These are phyloP conservation scores for Gamarada debralockiae DNA, from an alignment of 495 filamentous ascomycete species.

Conservation along the genomic window DNA sequence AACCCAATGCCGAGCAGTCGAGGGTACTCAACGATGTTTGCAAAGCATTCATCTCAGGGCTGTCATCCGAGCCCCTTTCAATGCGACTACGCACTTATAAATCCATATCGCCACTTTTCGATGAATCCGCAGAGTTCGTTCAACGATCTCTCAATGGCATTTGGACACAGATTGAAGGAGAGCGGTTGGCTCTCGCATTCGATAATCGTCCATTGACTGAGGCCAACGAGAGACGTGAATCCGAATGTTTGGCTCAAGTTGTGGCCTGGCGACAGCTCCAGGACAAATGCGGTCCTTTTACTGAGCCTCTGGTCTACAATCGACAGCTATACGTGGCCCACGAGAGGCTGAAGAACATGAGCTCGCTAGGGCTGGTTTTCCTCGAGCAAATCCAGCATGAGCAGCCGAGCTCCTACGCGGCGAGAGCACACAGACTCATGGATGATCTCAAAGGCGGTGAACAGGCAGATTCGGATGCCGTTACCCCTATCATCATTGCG, in stretches of 20 bases:
- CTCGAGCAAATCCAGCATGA: constrained; percentile 44
- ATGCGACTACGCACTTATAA: constrained; percentile 32
- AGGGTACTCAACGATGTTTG: constrained; percentile 41
- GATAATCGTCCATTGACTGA: constrained; percentile 34
- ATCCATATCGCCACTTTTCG: constrained; percentile 31
- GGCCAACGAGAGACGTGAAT: constrained; percentile 30
- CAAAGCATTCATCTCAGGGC: constrained; percentile 44
- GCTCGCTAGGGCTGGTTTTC: constrained; percentile 41
- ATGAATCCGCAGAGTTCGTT: constrained; percentile 15
- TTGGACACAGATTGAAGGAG: constrained; percentile 46
- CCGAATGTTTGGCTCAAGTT: constrained; percentile 28
- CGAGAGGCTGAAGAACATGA: constrained; percentile 40
- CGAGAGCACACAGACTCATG: constrained; percentile 34
- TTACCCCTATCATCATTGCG: constrained; percentile 21
- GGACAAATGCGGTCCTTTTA: constrained; percentile 26
- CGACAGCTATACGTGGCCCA: constrained; percentile 37
- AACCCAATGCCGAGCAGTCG: constrained; percentile 35
- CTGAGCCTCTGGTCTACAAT: constrained; percentile 40
- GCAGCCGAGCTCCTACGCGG: constrained; percentile 36
- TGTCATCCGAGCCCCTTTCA: constrained; percentile 36
- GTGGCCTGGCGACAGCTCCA: constrained; percentile 38
- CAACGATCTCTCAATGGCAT: constrained; percentile 41
- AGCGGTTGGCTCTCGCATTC: constrained; percentile 39
- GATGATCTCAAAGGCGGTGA: constrained; percentile 26
- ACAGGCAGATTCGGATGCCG: constrained; percentile 15